Evolutionary conservation across 768 basidiomycete species (phyloP).

Genomic region (Botryobasidium botryosum): DNA sequence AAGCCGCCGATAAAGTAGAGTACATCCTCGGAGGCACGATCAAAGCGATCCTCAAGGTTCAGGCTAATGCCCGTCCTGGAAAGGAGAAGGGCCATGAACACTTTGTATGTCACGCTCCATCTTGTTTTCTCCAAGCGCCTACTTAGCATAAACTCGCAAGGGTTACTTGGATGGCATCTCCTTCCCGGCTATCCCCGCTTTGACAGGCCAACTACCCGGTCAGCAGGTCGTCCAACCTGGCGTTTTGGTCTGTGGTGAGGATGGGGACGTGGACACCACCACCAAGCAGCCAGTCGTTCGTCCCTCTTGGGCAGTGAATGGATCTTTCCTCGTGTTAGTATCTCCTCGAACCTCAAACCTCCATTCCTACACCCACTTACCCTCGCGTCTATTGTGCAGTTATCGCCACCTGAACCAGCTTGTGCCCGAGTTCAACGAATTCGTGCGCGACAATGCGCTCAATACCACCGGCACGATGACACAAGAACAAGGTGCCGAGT

Average conservation of each 20-base stretch:
- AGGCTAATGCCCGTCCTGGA: slow-evolving; percentile 1
- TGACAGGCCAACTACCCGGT: neutral
- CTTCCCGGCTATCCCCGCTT: neutral
- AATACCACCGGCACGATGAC: neutral
- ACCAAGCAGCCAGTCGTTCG: too few species aligned
- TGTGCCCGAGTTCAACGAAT: slow-evolving; percentile 3
- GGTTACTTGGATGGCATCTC: slow-evolving; percentile 8
- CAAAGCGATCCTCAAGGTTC: neutral
- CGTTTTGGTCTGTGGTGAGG: neutral
- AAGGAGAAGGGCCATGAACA: slow-evolving; percentile 6
- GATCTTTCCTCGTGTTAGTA: neutral
- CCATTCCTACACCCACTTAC: neutral
- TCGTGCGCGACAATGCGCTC: neutral
- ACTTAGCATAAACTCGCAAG: neutral
- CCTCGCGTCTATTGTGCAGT: neutral
- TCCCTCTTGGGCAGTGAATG: neutral
- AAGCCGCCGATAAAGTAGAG: neutral
- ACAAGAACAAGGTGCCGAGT: neutral
- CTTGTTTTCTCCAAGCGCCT: neutral
- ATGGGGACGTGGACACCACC: neutral
- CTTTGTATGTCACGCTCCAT: neutral
- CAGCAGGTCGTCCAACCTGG: neutral
- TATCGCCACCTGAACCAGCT: slow-evolving; percentile 1
- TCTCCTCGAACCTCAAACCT: neutral
- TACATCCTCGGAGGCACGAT: slow-evolving; percentile 1